phyloP scores from a whole-genome alignment of 1,139 yeast genomes.

The Starmera stellimalicola region DNA sequence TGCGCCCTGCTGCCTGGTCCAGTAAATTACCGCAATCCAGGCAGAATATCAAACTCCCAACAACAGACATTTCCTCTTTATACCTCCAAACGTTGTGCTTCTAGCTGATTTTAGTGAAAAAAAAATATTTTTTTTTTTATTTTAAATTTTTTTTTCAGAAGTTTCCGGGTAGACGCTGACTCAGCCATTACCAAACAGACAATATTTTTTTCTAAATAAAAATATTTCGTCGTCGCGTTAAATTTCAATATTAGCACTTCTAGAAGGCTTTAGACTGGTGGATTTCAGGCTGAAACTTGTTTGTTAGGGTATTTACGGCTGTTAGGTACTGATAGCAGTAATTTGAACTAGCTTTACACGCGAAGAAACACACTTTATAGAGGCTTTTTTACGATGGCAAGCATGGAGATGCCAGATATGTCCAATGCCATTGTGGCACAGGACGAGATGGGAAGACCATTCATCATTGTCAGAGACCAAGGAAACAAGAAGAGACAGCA shows the following conservation, averaged over 20 bases:
- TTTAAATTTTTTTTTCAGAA: no score
- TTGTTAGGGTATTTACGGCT: no score
- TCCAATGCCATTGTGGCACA: constrained; percentile 98
- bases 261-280: no score
- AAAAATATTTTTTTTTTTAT: not conserved
- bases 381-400: constrained; percentile 18
- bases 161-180: no score
- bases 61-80: constrained; percentile 61
- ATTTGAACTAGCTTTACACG: no score
- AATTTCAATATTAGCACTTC: no score
- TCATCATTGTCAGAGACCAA: constrained; percentile 94
- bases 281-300: no score
- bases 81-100: not conserved
- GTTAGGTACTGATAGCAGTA: no score
- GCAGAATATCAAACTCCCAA: constrained; percentile 91
- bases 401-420: constrained; percentile 81
- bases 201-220: no score
- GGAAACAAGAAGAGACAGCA: constrained; percentile 88
- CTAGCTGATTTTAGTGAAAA: not conserved
- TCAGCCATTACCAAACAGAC: no score
- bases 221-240: no score
- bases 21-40: constrained; percentile 87
- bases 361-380: no score
- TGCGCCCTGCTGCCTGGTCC: constrained; percentile 49
- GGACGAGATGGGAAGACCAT: constrained; percentile 98